These are phyloP conservation scores for Geranomyces variabilis DNA, from an alignment of 192 early-diverging fungal genomes.

Conservation along the genomic window DNA sequence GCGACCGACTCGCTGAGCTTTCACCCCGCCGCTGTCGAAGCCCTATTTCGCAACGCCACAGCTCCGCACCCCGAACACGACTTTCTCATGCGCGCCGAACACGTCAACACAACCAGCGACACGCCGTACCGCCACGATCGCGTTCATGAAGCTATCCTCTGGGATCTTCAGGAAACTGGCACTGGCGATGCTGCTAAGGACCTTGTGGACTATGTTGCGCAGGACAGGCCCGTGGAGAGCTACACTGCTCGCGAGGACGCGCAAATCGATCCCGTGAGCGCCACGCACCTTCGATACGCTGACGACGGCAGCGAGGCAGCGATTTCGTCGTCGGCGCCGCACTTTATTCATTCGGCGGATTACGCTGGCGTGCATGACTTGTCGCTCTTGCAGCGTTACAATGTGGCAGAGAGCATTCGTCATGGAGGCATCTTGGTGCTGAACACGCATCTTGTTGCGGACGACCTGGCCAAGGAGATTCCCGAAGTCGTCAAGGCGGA, in stretches of 20 bases:
- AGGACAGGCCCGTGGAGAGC: conserved; percentile 43
- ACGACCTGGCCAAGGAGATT: conserved; percentile 70
- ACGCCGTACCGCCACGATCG: conserved; percentile 33
- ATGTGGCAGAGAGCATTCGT: conserved; percentile 59
- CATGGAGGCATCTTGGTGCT: conserved; percentile 60
- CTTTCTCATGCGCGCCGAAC: conserved; percentile 29
- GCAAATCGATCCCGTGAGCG: conserved; percentile 60
- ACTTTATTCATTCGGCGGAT: conserved; percentile 50
- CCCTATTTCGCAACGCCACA: conserved; percentile 41
- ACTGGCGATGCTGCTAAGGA: conserved; percentile 59
- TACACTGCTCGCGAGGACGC: conserved; percentile 58
- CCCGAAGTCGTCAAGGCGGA: conserved; percentile 64
- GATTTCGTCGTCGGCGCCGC: conserved; percentile 18
- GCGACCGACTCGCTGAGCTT: conserved; percentile 29
- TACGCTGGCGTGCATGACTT: conserved; percentile 70
- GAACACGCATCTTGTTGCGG: conserved; percentile 62
- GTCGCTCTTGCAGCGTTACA: conserved; percentile 59
- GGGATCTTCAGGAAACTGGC: conserved; percentile 56
- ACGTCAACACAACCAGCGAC: conserved; percentile 15
- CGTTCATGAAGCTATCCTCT: conserved; percentile 58
- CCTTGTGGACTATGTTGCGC: conserved; percentile 49
- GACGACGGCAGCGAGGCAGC: conserved; percentile 28
- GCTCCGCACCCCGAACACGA: conserved; percentile 33
- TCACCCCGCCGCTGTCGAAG: conserved; percentile 39
- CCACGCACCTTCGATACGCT: conserved; percentile 63